A percentile compares a stretch with the other conserved stretches of the same genome.
Evolutionary conservation across 106 monocot species (phyloP).

Genomic region (Ottelia alismoides): DNA sequence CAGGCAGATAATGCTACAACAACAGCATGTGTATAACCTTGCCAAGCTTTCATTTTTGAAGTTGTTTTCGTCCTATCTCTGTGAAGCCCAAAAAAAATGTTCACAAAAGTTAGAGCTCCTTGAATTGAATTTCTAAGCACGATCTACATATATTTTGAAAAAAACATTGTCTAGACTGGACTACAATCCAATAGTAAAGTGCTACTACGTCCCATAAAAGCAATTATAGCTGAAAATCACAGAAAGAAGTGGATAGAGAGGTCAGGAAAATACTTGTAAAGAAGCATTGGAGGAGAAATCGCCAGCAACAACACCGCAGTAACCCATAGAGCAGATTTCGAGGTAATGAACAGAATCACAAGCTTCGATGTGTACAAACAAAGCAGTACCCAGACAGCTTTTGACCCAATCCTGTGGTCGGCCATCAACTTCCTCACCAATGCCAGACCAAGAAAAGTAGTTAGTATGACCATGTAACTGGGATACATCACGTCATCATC

Average conservation of each 20-base stretch:
- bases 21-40: slow-evolving; percentile 76
- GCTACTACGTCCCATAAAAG: no score
- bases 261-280: slow-evolving; percentile 67
- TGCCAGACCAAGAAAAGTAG: slow-evolving; percentile 74
- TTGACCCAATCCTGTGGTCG: slow-evolving; percentile 68
- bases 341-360: slow-evolving; percentile 80
- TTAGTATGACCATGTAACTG: slow-evolving; percentile 82
- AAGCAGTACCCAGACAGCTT: slow-evolving; percentile 82
- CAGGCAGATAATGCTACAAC: slow-evolving; percentile 76
- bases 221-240: no score
- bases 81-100: no score
- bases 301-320: slow-evolving; percentile 72
- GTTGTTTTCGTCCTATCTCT: slow-evolving; percentile 77
- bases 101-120: no score
- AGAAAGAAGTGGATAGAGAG: not conserved
- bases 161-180: no score
- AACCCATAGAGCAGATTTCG: slow-evolving; percentile 77
- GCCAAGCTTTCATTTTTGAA: slow-evolving; percentile 91
- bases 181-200: no score
- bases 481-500: slow-evolving; percentile 96
- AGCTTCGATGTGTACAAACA: slow-evolving; percentile 82
- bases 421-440: slow-evolving; percentile 49
- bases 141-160: no score
- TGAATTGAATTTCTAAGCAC: no score
- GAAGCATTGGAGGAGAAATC: slow-evolving; percentile 89